Conservation (phyloP, 1,284 basidiomycete genomes). For the Cryptococcus jaspeensis region DNA sequence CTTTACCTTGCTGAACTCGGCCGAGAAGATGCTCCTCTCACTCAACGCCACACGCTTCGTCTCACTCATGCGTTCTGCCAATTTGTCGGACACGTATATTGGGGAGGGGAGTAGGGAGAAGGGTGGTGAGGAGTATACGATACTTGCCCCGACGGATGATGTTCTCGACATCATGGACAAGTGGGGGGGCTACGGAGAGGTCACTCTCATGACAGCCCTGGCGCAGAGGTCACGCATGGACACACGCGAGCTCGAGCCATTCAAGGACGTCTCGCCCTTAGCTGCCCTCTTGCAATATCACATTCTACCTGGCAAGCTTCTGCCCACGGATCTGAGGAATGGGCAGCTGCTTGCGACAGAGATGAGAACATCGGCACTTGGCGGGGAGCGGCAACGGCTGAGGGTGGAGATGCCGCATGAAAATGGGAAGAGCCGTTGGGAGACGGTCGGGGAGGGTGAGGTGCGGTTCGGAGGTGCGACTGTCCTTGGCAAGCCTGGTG, state of each 20-base stretch:
- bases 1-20: slow-evolving; percentile 68
- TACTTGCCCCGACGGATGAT: slow-evolving; percentile 86
- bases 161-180: slow-evolving; percentile 58
- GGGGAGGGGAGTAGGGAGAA: slow-evolving; percentile 58
- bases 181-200: slow-evolving; percentile 33
- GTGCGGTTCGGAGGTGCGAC: slow-evolving; percentile 83
- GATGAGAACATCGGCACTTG: slow-evolving; percentile 65
- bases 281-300: slow-evolving; percentile 63
- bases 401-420: slow-evolving; percentile 50
- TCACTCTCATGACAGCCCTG: neutral
- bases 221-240: neutral
- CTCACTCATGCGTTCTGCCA: slow-evolving; percentile 75
- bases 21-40: slow-evolving; percentile 74
- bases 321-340: slow-evolving; percentile 65
- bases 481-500: slow-evolving; percentile 72
- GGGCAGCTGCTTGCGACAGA: slow-evolving; percentile 77
- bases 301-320: slow-evolving; percentile 76
- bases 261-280: slow-evolving; percentile 38
- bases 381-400: slow-evolving; percentile 69
- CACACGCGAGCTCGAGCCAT: slow-evolving; percentile 5
- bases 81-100: slow-evolving; percentile 67
- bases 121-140: slow-evolving; percentile 63
- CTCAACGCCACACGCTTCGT: slow-evolving; percentile 91
- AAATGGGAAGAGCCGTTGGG: slow-evolving; percentile 57
- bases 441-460: slow-evolving; percentile 52